A percentile compares a stretch with the other conserved stretches of the same genome.
Conservation (phyloP, 129 eudicot species). For the Pittosporum tobira region DNA sequence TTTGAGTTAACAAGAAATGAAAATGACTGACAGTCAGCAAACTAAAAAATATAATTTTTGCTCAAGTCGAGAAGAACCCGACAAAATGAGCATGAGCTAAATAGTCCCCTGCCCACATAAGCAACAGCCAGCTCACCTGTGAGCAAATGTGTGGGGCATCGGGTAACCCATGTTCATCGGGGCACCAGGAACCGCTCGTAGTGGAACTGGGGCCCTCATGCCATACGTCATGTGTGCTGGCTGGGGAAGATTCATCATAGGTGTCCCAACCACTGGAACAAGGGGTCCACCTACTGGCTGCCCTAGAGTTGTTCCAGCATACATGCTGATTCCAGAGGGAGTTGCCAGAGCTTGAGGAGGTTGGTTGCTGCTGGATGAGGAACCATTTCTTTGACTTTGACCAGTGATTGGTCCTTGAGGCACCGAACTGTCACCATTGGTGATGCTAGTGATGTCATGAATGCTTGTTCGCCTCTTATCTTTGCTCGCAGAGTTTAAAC, state of each 20-base stretch:
- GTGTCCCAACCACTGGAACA: slow-evolving; percentile 68
- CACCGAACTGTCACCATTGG: slow-evolving; percentile 48
- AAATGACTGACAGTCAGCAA: neutral
- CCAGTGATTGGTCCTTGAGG: slow-evolving; percentile 66
- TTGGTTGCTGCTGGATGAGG: slow-evolving; percentile 34
- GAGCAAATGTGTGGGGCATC: slow-evolving; percentile 41
- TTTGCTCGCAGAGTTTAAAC: slow-evolving; percentile 82
- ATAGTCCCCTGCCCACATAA: slow-evolving; percentile 17
- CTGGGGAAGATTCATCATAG: slow-evolving; percentile 47
- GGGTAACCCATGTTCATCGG: slow-evolving; percentile 44
- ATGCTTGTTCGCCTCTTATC: slow-evolving; percentile 87
- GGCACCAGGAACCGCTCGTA: slow-evolving; percentile 52
- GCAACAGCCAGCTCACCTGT: slow-evolving; percentile 48
- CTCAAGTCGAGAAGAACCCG: slow-evolving; percentile 10
- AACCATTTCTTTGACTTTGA: slow-evolving; percentile 39
- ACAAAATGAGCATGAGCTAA: slow-evolving; percentile 8
- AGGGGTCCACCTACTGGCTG: slow-evolving; percentile 62
- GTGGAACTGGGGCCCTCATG: slow-evolving; percentile 36
- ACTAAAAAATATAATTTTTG: neutral
- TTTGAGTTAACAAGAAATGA: slow-evolving; percentile 2
- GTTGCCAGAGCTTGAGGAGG: slow-evolving; percentile 11
- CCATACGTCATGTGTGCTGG: slow-evolving; percentile 53
- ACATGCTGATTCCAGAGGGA: slow-evolving; percentile 29
- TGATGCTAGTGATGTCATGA: slow-evolving; percentile 80
- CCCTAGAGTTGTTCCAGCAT: slow-evolving; percentile 62